A percentile compares a stretch with the other conserved stretches of the same genome.
These are phyloP conservation scores for Excoecaria cochinchinensis DNA, from an alignment of 345 rosid genomes.

Conservation along the genomic window DNA sequence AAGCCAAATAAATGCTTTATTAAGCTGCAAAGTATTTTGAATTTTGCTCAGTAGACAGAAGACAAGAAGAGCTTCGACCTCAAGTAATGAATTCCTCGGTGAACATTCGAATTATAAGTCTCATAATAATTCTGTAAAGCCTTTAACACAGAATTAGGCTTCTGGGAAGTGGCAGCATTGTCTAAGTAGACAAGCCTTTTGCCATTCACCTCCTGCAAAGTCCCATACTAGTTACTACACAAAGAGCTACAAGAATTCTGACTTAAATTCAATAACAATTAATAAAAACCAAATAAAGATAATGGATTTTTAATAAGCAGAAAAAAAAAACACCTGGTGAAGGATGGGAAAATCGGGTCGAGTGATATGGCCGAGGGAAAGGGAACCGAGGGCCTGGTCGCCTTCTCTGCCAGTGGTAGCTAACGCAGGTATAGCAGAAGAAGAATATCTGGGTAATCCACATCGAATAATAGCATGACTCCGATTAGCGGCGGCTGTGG, in stretches of 20 bases:
- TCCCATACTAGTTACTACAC: background rate
- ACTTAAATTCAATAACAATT: too few species aligned
- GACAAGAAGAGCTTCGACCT: constrained; percentile 41
- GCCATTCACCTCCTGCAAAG: constrained; percentile 71
- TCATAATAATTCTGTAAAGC: constrained; percentile 72
- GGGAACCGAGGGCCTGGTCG: constrained; percentile 34
- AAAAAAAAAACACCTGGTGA: constrained; percentile 50
- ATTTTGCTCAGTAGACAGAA: background rate
- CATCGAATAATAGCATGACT: constrained; percentile 20
- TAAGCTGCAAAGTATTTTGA: background rate
- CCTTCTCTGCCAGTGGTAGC: constrained; percentile 30
- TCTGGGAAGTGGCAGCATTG: constrained; percentile 97
- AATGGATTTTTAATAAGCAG: background rate
- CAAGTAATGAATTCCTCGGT: constrained; percentile 77
- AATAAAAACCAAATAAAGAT: background rate
- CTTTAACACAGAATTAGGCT: constrained; percentile 67
- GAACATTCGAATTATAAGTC: constrained; percentile 82
- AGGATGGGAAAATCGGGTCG: constrained; percentile 86
- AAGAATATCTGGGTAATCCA: constrained; percentile 3
- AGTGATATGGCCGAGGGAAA: constrained; percentile 73
- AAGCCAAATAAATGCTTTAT: background rate
- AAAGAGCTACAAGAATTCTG: background rate
- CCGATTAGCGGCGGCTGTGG: constrained; percentile 11
- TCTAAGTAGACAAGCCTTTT: constrained; percentile 85
- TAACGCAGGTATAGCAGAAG: constrained; percentile 30